Evolutionary conservation across 352 stramenopile genomes (phyloP).

Genomic region (Phytopythium chamaehyphon): DNA sequence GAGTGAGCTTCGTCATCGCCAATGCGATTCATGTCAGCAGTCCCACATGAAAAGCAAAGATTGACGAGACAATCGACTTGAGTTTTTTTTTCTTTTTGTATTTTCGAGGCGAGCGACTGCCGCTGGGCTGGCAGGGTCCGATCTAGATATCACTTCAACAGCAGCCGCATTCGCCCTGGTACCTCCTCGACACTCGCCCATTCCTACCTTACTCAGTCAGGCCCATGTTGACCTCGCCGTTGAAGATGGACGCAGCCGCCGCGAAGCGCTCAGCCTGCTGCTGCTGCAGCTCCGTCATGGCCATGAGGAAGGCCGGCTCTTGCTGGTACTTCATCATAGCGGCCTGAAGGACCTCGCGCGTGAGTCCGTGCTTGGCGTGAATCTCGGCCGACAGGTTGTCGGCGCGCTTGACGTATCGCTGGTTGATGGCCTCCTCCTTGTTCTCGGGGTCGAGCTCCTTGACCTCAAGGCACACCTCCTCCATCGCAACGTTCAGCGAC

Average conservation of each 20-base stretch:
- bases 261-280: slow-evolving; percentile 83
- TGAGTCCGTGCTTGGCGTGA: slow-evolving; percentile 85
- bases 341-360: slow-evolving; percentile 80
- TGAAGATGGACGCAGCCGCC: slow-evolving; percentile 79
- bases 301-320: slow-evolving; percentile 81
- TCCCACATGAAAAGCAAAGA: too few species aligned
- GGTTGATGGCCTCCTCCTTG: slow-evolving; percentile 89
- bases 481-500: slow-evolving; percentile 87
- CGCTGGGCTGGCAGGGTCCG: slow-evolving; percentile 12
- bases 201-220: slow-evolving; percentile 51
- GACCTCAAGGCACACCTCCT: slow-evolving; percentile 85
- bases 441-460: slow-evolving; percentile 86
- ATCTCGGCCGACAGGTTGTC: slow-evolving; percentile 83
- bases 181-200: not conserved
- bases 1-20: too few species aligned
- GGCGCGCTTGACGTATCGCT: slow-evolving; percentile 85
- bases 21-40: too few species aligned
- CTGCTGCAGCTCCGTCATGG: slow-evolving; percentile 86
- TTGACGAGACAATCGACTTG: too few species aligned
- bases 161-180: slow-evolving; percentile 18
- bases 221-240: slow-evolving; percentile 89
- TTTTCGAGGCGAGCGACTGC: not conserved
- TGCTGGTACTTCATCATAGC: slow-evolving; percentile 92
- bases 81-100: too few species aligned
- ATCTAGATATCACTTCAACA: slow-evolving; percentile 23